Evolutionary conservation across 371 early-diverging fungal genomes (phyloP), one percentile per base, ranked within the genome.

Genomic region (Mucor plumbeus): DNA sequence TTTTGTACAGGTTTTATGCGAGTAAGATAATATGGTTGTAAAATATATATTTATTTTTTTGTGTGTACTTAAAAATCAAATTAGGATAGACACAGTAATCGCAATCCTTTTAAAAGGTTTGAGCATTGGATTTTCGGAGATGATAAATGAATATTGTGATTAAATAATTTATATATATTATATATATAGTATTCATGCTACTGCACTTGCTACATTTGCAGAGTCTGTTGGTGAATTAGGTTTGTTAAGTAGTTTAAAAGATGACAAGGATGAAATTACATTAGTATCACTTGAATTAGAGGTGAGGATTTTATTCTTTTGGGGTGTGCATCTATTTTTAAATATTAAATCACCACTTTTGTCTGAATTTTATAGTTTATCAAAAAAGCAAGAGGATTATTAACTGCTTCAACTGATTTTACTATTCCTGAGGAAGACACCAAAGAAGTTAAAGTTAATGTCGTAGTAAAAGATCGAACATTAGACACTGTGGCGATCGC

Each of bases 191-290:
- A 83, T 86, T 21, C 86, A 86, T 65, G 83, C 85, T n/a, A 82
- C 83, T 9, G 88, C 88, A n/a, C 67, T 87, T 31, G 76, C 83
- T 53, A 86, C 86, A 6, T 85, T 87, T 77, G 86, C 86, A 0
- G 88, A 87, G 60, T 84, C 85, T 11, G 81, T 86, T 4, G 86
- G 86, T 36, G 82, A 79, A 55, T 72, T 87, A 10, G 84, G 85
- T 5, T 68, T 85, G 6, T 64, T 82, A 10, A 84, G 86, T 36
- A 67, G 50, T 19, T 50, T 71, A 34, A 63, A 64, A 14, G 64
- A 67, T 17, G 69, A 68, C 34, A 84, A 84, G 26, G 85, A 84
- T 59, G 71, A 79, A 57, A 84, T 80, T 31, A 73, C 76, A 26
- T 62, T 87, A 19, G 68, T 70, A 21, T 74, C 78, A 34, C 68